phyloP scores from a whole-genome alignment of 192 early-diverging fungal species.

The Spizellomyces punctatus region DNA sequence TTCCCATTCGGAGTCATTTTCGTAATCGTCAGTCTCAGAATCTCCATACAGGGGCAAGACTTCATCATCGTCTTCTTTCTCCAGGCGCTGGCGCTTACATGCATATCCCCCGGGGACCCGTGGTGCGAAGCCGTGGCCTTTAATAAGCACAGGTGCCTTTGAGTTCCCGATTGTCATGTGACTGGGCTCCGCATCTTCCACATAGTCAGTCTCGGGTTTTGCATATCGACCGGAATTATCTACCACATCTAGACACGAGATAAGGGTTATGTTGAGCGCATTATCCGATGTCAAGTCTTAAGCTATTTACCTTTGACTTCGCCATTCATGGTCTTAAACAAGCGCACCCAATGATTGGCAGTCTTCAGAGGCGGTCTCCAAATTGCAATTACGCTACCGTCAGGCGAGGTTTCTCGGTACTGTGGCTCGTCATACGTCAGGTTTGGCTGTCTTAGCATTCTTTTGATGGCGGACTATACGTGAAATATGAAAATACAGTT shows the following conservation, averaged over 20 bases:
- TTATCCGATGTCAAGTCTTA: too few relatives aligned
- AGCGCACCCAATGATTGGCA: neutral
- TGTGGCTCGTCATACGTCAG: neutral
- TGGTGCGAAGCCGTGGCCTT: conserved; percentile 26
- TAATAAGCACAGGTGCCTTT: conserved; percentile 9
- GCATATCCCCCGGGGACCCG: conserved; percentile 31
- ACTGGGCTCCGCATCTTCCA: too few relatives aligned
- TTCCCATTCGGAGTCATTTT: conserved; percentile 38
- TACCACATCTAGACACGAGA: too few relatives aligned
- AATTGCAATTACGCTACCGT: neutral
- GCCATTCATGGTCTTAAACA: neutral
- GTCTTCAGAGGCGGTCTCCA: conserved; percentile 6
- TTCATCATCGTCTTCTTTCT: conserved; percentile 22
- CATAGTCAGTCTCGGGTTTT: too few relatives aligned
- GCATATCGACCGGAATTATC: too few relatives aligned
- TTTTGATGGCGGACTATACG: neutral
- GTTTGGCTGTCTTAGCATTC: conserved; percentile 7
- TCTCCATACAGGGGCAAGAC: conserved; percentile 51
- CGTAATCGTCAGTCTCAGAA: conserved; percentile 47
- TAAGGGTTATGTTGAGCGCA: too few relatives aligned
- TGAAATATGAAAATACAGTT: too few relatives aligned
- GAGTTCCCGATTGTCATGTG: neutral
- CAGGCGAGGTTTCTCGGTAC: too few relatives aligned
- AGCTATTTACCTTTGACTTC: too few relatives aligned
- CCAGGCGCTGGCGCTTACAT: conserved; percentile 7